Percentiles rank a stretch among this genome's conserved stretches.
These are phyloP conservation scores for Xylaria sp. DNA, from an alignment of 2,329 filamentous ascomycete genomes.

Conservation along the genomic window DNA sequence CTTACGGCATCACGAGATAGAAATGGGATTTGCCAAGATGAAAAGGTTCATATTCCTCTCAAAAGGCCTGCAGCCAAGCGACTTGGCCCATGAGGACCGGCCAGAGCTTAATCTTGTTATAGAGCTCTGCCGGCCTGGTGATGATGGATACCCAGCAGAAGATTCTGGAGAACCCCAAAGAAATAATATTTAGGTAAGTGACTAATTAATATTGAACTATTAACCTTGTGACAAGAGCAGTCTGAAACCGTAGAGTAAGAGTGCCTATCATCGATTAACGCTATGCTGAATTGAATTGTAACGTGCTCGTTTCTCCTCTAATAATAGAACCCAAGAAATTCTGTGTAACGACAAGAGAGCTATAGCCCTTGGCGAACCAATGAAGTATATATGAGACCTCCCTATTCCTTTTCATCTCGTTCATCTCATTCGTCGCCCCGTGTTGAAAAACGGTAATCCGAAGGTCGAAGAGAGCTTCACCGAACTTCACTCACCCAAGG, in stretches of 20 bases:
- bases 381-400: conserved; percentile 1
- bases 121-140: conserved; percentile 29
- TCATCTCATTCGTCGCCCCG: conserved; percentile 10
- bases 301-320: not conserved
- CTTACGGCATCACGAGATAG: conserved; percentile 13
- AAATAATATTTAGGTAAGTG: not conserved
- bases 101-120: conserved; percentile 19
- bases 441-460: not conserved
- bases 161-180: not conserved
- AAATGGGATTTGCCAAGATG: conserved; percentile 28
- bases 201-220: not conserved
- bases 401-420: not conserved
- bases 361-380: not conserved
- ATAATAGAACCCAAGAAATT: conserved; percentile 11
- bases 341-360: not conserved
- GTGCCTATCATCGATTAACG: not conserved
- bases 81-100: not conserved
- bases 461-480: conserved; percentile 14
- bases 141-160: conserved; percentile 19
- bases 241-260: not conserved
- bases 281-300: not conserved
- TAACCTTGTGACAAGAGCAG: not conserved
- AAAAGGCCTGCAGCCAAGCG: not conserved
- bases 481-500: not conserved
- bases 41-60: conserved; percentile 32